phyloP scores from a whole-genome alignment of 768 basidiomycete genomes.

The Cystofilobasidium macerans region DNA sequence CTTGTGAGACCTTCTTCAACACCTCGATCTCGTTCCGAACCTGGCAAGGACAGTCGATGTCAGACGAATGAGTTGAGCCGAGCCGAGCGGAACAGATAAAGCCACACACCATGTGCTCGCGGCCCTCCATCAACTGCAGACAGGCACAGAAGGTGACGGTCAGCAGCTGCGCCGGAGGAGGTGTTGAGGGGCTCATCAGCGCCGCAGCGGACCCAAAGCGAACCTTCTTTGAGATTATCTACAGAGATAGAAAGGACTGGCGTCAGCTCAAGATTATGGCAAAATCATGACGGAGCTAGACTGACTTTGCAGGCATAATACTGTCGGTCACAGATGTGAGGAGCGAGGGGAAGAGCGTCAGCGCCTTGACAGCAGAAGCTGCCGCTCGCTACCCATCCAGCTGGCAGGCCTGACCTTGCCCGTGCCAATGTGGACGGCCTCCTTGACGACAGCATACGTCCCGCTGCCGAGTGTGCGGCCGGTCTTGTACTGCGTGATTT shows the following conservation, averaged over 20 bases:
- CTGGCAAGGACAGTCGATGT: conserved; percentile 47
- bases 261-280: background rate
- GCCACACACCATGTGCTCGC: conserved; percentile 81
- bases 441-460: conserved; percentile 85
- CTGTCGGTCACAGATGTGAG: conserved; percentile 35
- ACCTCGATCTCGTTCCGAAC: conserved; percentile 95
- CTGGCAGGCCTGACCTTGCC: conserved; percentile 23
- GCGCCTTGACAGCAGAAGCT: background rate
- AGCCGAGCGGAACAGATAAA: background rate
- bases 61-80: too few species aligned
- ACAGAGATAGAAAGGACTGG: background rate
- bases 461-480: conserved; percentile 81
- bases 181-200: too few species aligned
- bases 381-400: background rate
- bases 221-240: conserved; percentile 27
- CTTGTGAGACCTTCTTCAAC: conserved; percentile 82
- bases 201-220: background rate
- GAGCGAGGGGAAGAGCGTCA: background rate
- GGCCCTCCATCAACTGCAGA: conserved; percentile 84
- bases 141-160: background rate
- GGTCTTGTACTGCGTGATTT: conserved; percentile 53
- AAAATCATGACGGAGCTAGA: too few species aligned
- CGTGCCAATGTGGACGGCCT: conserved; percentile 26
- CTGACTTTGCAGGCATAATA: conserved; percentile 95
- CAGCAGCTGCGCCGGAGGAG: too few species aligned